Conservation (phyloP, 192 early-diverging fungal genomes). For the Chytriomyces hyalinus region DNA sequence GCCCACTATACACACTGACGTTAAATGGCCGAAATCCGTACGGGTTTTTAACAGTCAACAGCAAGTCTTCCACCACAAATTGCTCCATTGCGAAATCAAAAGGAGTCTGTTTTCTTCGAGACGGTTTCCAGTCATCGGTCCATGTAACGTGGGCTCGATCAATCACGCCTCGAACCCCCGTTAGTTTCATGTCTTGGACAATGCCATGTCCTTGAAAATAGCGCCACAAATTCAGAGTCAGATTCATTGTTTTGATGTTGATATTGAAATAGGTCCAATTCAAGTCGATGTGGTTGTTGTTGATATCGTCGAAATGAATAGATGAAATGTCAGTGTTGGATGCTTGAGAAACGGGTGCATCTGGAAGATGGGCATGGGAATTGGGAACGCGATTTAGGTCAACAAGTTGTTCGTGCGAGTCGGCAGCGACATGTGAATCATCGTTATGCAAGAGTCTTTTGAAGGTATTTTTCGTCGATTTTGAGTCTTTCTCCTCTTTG, state of each 20-base stretch:
- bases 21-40: constrained; percentile 82
- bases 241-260: constrained; percentile 64
- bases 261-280: constrained; percentile 92
- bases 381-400: too few species aligned
- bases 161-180: constrained; percentile 86
- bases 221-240: constrained; percentile 83
- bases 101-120: constrained; percentile 65
- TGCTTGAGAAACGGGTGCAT: constrained; percentile 32
- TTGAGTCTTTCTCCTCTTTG: not conserved
- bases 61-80: constrained; percentile 83
- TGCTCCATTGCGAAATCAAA: constrained; percentile 86
- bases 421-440: constrained; percentile 19
- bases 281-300: constrained; percentile 50
- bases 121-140: constrained; percentile 70
- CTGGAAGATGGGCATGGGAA: constrained; percentile 4
- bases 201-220: constrained; percentile 85
- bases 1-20: constrained; percentile 86
- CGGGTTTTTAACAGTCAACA: constrained; percentile 83
- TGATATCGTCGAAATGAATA: too few species aligned
- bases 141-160: constrained; percentile 85
- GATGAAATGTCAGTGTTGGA: too few species aligned
- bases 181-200: constrained; percentile 79
- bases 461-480: not conserved
- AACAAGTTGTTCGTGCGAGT: too few species aligned
- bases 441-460: not conserved